Evolutionary conservation across 768 basidiomycete genomes (phyloP), one percentile per base, ranked within the genome.

Genomic region (Gelatoporia subvermispora): DNA sequence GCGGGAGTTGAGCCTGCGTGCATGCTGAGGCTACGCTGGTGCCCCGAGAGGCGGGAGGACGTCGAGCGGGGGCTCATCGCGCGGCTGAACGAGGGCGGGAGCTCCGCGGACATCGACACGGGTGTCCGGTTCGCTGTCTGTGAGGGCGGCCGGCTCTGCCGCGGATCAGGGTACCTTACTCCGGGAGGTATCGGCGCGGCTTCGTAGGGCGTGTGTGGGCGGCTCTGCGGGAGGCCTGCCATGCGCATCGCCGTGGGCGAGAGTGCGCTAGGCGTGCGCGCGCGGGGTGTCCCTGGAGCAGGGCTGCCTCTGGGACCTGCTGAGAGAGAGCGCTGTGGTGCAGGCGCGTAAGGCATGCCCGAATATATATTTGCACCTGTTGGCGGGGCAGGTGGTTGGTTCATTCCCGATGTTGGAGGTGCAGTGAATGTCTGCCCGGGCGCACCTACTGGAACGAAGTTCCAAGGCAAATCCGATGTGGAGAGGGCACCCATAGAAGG

Each of bases 1-100:
- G 52, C 53, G 11, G 62, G 64, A 8, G 64, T 65, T 25, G 53
- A 56, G 18, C 60, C 62, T 15, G 64, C 64, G 52, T 62, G 54
- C 40, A 63, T 28, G 53, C 64, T 63, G n/a, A 62, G 48, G 52
- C 57, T 60, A 20, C 60, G 60, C 18, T 54, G 46, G 43, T 58
- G 59, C 16, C 49, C 63, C 8, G 60, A 57, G 16, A 54, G 24
- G 10, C 57, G 58, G 13, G 62, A 57, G 3, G 55, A 35, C 15
- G 58, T 38, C 49, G 64, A 39, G 43, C 41, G 41, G 17, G 54
- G 52, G 46, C 55, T 56, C 18, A 41, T 42, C 21, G 28, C 20
- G 34, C 35, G 31, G 17, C 18, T 24, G 3, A 18, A 23, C 16
- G 43, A 34, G 22, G 23, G 10, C 16, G 13, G 34, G 34, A 10